These are phyloP conservation scores for Carallia brachiata DNA, from an alignment of 345 rosid species.

Conservation along the genomic window DNA sequence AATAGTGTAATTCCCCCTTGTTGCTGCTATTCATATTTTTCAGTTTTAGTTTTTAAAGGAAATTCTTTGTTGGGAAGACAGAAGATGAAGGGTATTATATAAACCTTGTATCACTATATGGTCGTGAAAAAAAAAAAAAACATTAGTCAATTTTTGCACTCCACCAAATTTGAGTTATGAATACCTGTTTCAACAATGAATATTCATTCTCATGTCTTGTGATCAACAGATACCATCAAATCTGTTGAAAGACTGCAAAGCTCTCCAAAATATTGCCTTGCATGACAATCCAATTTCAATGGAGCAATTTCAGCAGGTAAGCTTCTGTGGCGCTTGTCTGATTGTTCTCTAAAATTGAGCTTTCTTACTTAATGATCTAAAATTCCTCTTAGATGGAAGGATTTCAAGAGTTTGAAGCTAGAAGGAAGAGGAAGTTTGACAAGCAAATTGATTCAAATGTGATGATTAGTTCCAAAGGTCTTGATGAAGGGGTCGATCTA, in stretches of 20 bases:
- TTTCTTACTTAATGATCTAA: neutral
- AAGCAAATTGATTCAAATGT: constrained; percentile 94
- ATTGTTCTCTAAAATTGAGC: neutral
- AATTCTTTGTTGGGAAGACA: too few species aligned
- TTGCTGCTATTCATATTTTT: neutral
- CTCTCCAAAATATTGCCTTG: constrained; percentile 82
- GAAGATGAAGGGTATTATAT: too few species aligned
- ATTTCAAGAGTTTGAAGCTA: constrained; percentile 77
- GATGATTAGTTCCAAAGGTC: constrained; percentile 91
- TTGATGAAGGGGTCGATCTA: constrained; percentile 90
- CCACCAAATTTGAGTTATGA: neutral
- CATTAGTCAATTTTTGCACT: too few species aligned
- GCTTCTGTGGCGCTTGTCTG: constrained; percentile 6
- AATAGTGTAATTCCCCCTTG: neutral
- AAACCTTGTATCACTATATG: too few species aligned
- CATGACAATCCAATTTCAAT: constrained; percentile 86
- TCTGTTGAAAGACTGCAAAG: constrained; percentile 77
- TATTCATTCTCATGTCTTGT: constrained; percentile 3
- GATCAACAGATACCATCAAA: constrained; percentile 61
- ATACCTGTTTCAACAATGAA: neutral
- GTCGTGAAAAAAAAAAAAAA: too few species aligned
- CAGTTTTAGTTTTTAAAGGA: too few species aligned
- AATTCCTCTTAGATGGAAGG: constrained; percentile 71
- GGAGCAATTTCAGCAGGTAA: constrained; percentile 94
- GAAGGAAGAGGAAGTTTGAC: constrained; percentile 93